Evolutionary conservation across 2,329 filamentous ascomycete genomes (phyloP), one percentile per base, ranked within the genome.

Genomic region (Elsinoe fawcettii): DNA sequence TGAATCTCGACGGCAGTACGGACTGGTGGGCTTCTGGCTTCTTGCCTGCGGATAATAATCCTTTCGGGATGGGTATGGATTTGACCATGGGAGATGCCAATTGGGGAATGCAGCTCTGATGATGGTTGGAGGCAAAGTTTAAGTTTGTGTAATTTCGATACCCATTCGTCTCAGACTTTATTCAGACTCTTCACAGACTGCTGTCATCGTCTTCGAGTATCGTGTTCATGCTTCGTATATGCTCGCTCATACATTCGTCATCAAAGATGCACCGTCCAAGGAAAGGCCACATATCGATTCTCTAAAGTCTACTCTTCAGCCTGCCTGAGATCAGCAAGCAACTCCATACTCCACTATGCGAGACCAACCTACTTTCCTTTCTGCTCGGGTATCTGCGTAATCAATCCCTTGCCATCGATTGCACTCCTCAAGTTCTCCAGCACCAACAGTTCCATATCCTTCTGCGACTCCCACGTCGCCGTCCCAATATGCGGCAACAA

Each of bases 361-460:
- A 9, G n/a, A 49, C 34, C 11, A 20, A 49, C 51, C 56, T 58
- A 64, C 59, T 70, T 70, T 53, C 49, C 49, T 66, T 77, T 80
- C 73, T 85, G 82, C 69, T 84, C 82, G 3, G 78, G 75, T 39
- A 85, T 78, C 60, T 79, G 75, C n/a, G 82, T 85, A 58, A 84
- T 69, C 66, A 85, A 68, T 59, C 75, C 75, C 3, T 79, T 80
- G 59, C 78, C 75, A 64, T 82, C 76, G 37, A 85, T 73, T 5
- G 77, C 81, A 30, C 71, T 75, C 64, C 76, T 76, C 66, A 85
- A 61, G 61, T 84, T 84, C 30, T 80, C 74, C 65, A 84, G 60
- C 16, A 83, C 80, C 61, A 83, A 65, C 55, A 82, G 64, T 66
- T 84, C 81, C 81, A 83, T 84, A 56, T 82, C 79, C 61, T 75